A percentile compares a stretch with the other conserved stretches of the same genome.
Conservation (phyloP, 805 yeast genomes). For the Hanseniaspora mollemarum region DNA sequence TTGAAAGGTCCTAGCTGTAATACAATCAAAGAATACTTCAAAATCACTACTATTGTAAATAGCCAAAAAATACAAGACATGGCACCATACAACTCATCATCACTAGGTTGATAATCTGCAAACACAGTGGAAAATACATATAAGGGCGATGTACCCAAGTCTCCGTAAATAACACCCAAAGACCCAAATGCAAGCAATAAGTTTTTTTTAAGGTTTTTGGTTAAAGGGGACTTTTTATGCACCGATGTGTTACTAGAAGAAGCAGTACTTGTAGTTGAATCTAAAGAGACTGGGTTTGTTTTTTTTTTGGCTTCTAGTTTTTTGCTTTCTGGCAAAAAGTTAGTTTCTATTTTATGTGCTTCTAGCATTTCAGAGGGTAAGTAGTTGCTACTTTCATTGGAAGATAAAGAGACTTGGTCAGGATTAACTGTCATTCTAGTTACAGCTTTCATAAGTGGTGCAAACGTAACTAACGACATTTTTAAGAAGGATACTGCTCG, state of each 20-base stretch:
- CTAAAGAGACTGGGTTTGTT: too few relatives aligned
- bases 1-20: conserved; percentile 42
- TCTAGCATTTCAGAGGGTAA: neutral
- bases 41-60: conserved; percentile 41
- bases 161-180: conserved; percentile 55
- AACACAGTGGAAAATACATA: conserved; percentile 37
- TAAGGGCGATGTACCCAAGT: conserved; percentile 51
- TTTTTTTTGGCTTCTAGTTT: neutral
- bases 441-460: neutral
- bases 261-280: too few relatives aligned
- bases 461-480: too few relatives aligned
- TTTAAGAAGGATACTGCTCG: too few relatives aligned
- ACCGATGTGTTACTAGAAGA: neutral
- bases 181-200: conserved; percentile 19
- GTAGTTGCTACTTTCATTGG: neutral
- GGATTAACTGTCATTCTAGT: neutral
- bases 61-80: conserved; percentile 45
- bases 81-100: conserved; percentile 39
- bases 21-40: conserved; percentile 43
- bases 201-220: conserved; percentile 1
- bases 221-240: too few relatives aligned
- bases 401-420: neutral
- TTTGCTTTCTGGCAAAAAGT: neutral
- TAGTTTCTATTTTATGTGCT: neutral
- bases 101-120: conserved; percentile 26